These are phyloP conservation scores for Chaetomiaceae sp. DNA, from an alignment of 2,329 filamentous ascomycete species.

Conservation along the genomic window DNA sequence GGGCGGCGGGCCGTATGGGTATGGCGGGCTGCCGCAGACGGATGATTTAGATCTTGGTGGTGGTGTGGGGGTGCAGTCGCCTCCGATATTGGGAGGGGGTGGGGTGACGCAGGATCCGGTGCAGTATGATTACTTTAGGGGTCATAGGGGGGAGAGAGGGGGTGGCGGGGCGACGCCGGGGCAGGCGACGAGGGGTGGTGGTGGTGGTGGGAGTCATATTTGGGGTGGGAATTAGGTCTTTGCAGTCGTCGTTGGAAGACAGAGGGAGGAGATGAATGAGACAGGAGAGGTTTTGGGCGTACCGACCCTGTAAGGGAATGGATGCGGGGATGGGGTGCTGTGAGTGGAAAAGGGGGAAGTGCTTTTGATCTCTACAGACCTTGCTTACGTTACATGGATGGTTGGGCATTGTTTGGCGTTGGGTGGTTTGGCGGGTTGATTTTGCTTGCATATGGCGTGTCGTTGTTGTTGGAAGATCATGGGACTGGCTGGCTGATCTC, in stretches of 20 bases:
- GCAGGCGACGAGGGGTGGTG: conserved; percentile 15
- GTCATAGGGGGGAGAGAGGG: conserved; percentile 20
- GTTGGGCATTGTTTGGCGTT: conserved; percentile 3
- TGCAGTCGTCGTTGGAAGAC: neutral
- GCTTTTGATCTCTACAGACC: too few relatives aligned
- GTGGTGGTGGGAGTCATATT: conserved; percentile 10
- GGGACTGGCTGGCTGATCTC: neutral
- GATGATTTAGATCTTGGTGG: conserved; percentile 39
- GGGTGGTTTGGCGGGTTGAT: neutral
- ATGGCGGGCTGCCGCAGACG: conserved; percentile 54
- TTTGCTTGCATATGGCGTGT: neutral
- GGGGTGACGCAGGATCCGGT: conserved; percentile 38
- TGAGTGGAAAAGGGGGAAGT: too few relatives aligned
- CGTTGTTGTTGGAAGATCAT: neutral
- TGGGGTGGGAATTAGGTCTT: conserved; percentile 24
- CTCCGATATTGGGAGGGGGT: too few relatives aligned
- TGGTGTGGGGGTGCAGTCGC: conserved; percentile 33
- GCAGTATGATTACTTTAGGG: conserved; percentile 56
- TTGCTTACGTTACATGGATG: too few relatives aligned
- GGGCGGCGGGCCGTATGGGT: conserved; percentile 55
- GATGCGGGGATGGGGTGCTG: too few relatives aligned
- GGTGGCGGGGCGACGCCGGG: conserved; percentile 11
- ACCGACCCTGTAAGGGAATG: too few relatives aligned
- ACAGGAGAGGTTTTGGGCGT: neutral
- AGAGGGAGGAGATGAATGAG: too few relatives aligned